phyloP scores from a whole-genome alignment of 2,329 filamentous ascomycete genomes.

The Leptoxyphium fumago region DNA sequence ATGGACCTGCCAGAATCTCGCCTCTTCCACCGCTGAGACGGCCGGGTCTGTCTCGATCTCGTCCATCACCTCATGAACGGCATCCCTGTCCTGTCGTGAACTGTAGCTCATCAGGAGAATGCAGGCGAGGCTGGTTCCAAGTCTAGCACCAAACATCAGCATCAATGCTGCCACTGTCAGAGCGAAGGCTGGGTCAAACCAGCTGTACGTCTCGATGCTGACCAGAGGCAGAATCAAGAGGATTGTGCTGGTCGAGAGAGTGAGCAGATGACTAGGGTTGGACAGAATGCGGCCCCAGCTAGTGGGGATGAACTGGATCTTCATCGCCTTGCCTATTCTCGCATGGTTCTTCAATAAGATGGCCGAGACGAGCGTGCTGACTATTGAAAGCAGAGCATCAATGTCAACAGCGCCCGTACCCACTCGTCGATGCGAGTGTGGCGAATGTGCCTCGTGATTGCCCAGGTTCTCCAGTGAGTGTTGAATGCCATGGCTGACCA shows the following conservation, averaged over 20 bases:
- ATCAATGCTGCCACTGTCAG: constrained; percentile 71
- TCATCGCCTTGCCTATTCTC: constrained; percentile 82
- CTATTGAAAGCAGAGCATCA: constrained; percentile 66
- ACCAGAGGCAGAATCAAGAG: constrained; percentile 72
- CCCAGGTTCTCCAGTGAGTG: constrained; percentile 70
- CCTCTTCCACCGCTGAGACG: constrained; percentile 69
- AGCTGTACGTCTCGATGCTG: constrained; percentile 63
- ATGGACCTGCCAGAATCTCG: constrained; percentile 96
- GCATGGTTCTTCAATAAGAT: constrained; percentile 81
- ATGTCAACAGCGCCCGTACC: constrained; percentile 66
- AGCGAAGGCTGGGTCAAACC: constrained; percentile 72
- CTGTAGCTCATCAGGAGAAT: constrained; percentile 93
- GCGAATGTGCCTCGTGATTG: constrained; percentile 52
- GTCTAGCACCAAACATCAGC: constrained; percentile 70
- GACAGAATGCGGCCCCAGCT: constrained; percentile 74
- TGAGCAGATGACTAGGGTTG: constrained; percentile 91
- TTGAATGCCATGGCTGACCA: constrained; percentile 85
- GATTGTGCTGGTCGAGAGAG: constrained; percentile 68
- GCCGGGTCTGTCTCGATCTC: constrained; percentile 72
- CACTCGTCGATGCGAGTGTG: constrained; percentile 44
- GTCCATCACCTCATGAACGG: constrained; percentile 59
- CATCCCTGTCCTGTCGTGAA: constrained; percentile 23
- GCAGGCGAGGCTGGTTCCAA: constrained; percentile 72
- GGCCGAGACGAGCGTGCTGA: constrained; percentile 71
- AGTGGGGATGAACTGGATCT: constrained; percentile 60